Base-by-base conservation (phyloP, 108 stramenopile species). In the Cafeteria roenbergensis region DNA sequence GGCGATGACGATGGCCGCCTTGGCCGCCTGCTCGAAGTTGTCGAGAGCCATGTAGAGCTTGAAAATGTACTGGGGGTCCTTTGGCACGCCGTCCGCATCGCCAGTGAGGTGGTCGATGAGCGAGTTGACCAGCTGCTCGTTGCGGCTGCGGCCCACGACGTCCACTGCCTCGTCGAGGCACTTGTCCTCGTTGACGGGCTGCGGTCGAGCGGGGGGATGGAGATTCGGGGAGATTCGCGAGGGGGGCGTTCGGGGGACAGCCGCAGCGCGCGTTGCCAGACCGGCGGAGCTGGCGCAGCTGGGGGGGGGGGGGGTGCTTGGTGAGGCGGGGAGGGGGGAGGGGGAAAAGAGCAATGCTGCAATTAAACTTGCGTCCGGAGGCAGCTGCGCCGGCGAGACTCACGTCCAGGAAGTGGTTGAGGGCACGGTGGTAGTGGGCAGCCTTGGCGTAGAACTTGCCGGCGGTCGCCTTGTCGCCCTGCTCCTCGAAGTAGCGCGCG, bases 91-190 rank as follows among this genome's bases (percentile, higher is more conserved):
- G 52, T 80, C 81, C 25, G 69, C 73, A 36, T 84, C 80, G 26
- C 82, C 82, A 65, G 78, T 80, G 30, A 85, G 57, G 54, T 80
- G 80, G 71, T 82, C 82, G 51, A 82, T 80, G 17, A 84, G 64
- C 33, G 73, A 62, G 62, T 80, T 74, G 21, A 79, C 84, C 34
- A 84, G 72, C 51, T 59, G 38, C 67, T 85, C 82, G 34, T 66
- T 59, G 29, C 71, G 64, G 0, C 78, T 78, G 33, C 65, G 76
- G 6, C 80, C 83, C 38, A 84, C 83, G 17, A 84, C 76, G 20
- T 69, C 82, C 24, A 83, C 82, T 20, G 84, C 84, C 0, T 51
- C 34, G 56, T 76, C 71, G 22, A 76, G 31, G 30, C 69, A 22
- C 38, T 58, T 51, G 34, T 66, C 65, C 4, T 66, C 75, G 55